Evolutionary conservation across 106 monocot genomes (phyloP).

Genomic region (Narthecium ossifragum): DNA sequence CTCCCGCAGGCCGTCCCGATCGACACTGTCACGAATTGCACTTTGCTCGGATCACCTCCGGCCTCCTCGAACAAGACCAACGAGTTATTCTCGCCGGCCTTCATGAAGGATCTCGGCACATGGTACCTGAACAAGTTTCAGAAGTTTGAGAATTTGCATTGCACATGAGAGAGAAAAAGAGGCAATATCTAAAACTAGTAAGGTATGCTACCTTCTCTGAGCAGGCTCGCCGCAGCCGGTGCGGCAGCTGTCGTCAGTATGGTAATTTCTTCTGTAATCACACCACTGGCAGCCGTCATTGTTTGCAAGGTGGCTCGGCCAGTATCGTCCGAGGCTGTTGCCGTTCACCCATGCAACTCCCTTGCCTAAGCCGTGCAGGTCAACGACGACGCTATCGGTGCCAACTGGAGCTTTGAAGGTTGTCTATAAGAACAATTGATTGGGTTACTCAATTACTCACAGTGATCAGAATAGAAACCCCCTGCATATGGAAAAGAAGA

Average conservation of each 20-base stretch:
- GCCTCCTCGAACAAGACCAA: constrained; percentile 52
- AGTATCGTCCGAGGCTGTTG: constrained; percentile 46
- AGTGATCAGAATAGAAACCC: background rate
- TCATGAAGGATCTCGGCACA: constrained; percentile 46
- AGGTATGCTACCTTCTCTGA: constrained; percentile 34
- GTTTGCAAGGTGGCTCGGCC: constrained; percentile 30
- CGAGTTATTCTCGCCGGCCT: constrained; percentile 28
- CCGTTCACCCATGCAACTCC: constrained; percentile 60
- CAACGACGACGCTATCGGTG: constrained; percentile 39
- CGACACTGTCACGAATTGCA: constrained; percentile 39
- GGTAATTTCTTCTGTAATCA: constrained; percentile 29
- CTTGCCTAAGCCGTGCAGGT: constrained; percentile 48
- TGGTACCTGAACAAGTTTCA: constrained; percentile 35
- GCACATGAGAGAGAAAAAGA: no score
- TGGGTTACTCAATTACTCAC: background rate
- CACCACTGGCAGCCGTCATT: constrained; percentile 14
- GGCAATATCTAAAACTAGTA: no score
- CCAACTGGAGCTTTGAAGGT: constrained; percentile 55
- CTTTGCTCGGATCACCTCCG: constrained; percentile 32
- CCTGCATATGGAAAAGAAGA: background rate
- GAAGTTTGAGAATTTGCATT: background rate
- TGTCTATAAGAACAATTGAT: constrained; percentile 18
- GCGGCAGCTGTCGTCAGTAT: constrained; percentile 16
- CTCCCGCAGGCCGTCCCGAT: constrained; percentile 25
- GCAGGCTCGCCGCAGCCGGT: constrained; percentile 42